Percentiles rank a stretch among this genome's conserved stretches.
phyloP scores from a whole-genome alignment of 768 basidiomycete species.

The Naganishia randhawae region DNA sequence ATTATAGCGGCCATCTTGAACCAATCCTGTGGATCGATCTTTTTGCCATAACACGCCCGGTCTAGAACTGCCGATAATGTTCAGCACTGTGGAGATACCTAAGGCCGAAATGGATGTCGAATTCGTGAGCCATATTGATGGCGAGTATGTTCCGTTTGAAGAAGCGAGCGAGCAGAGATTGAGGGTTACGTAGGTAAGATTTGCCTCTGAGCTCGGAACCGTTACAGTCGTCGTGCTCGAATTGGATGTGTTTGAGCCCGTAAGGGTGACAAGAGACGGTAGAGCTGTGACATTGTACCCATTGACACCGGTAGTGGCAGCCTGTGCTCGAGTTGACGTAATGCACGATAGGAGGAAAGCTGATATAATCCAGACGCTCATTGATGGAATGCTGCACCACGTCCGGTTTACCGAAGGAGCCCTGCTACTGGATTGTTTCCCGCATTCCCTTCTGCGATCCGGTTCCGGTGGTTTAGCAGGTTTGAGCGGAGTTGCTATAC shows the following conservation, averaged over 20 bases:
- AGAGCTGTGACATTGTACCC: constrained; percentile 18
- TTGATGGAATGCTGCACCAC: not conserved
- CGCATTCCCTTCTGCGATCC: not conserved
- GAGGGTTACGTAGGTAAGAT: constrained; percentile 42
- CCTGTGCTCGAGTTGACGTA: not conserved
- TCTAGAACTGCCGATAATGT: not conserved
- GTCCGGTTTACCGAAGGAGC: not conserved
- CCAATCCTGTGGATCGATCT: constrained; percentile 11
- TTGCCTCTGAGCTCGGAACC: constrained; percentile 21
- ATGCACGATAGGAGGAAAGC: not conserved
- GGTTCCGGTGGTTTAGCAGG: not conserved
- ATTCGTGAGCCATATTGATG: constrained; percentile 44
- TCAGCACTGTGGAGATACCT: not conserved
- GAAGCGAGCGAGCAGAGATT: constrained; percentile 42
- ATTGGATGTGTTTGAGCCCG: not conserved
- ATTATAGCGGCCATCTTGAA: not conserved
- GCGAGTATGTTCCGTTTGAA: constrained; percentile 44
- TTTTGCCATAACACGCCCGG: not conserved
- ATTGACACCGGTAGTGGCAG: not conserved
- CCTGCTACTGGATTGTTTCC: not conserved
- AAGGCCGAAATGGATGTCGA: constrained; percentile 36
- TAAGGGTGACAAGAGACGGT: constrained; percentile 29
- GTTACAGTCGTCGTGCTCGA: constrained; percentile 4
- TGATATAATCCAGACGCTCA: not conserved
- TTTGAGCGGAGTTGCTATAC: not conserved